Evolutionary conservation across 139 green algal genomes (phyloP), one percentile per base, ranked within the genome.

Genomic region (Choricystis sp.): DNA sequence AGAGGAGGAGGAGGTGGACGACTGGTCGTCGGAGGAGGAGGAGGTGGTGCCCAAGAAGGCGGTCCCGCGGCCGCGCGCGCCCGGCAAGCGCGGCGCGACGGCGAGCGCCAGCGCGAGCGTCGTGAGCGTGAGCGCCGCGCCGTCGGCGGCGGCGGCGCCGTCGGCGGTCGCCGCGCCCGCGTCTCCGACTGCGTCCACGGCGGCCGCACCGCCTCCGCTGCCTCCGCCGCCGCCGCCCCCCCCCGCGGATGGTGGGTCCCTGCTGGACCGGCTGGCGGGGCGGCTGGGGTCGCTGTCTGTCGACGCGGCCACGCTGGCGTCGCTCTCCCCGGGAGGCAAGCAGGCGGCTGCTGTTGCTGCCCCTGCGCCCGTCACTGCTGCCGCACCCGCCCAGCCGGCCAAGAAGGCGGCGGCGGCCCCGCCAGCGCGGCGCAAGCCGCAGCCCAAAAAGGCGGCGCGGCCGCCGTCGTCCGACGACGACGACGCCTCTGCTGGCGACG

Each of bases 221-320:
- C 48, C 56, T 1, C 52, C 65, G 30, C 40, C 71, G 19, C 31
- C 71, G 21, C 70, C 69, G n/a, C 65, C 65, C 26, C 61, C 70
- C 1, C 19, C 60, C 5, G 67, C 68, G 16, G 66, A 77, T 59
- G 74, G 71, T 30, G 49, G 74, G 29, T 69, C 61, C 26, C 72
- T 80, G 24, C 70, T 80, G 69, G 66, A 72, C 2, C 70, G 74
- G 19, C 66, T 80, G 63, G 71, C 74, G 4, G 73, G 70, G 40
- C 71, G 75, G 49, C 68, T 83, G 70, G 64, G 31, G 22, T 59
- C 26, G 0, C 49, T 79, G 49, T 25, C 60, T 0, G 40, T 79
- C 19, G 68, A 66, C 16, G 30, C 31, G 21, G 31, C 57, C 31
- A 23, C 66, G 3, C 24, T 3, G 60, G 56, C 58, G n/a, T n/a